phyloP scores from a whole-genome alignment of 805 yeast species.

The Teunomyces funiuensis region DNA sequence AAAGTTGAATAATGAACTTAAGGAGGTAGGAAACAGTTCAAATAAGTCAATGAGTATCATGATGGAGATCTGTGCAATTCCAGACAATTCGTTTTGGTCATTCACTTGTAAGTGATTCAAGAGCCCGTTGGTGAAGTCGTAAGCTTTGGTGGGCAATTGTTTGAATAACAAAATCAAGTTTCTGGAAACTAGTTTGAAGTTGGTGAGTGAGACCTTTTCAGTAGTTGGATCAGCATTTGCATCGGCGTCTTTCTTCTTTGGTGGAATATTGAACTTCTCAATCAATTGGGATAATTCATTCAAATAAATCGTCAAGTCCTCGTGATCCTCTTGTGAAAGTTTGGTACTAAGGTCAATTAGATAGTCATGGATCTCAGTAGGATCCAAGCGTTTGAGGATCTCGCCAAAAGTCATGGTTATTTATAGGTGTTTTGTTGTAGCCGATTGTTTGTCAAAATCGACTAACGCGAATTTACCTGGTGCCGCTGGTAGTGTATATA shows the following conservation, averaged over 20 bases:
- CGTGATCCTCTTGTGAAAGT: conserved; percentile 9
- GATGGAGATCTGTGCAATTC: conserved; percentile 23
- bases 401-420: conserved; percentile 6
- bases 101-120: conserved; percentile 25
- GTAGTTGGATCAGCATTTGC: not conserved
- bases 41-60: conserved; percentile 38
- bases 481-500: not conserved
- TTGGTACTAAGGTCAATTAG: conserved; percentile 21
- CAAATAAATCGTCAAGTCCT: conserved; percentile 13
- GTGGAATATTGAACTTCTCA: conserved; percentile 20
- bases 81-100: conserved; percentile 16
- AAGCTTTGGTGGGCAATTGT: conserved; percentile 32
- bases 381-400: conserved; percentile 14
- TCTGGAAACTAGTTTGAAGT: conserved; percentile 27
- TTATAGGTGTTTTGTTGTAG: not conserved
- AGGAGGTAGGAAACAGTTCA: conserved; percentile 36
- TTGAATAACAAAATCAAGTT: conserved; percentile 26
- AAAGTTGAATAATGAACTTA: conserved; percentile 35
- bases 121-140: conserved; percentile 38
- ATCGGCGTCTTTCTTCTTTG: conserved; percentile 8
- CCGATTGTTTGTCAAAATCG: not conserved
- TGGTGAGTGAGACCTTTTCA: conserved; percentile 5
- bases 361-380: conserved; percentile 19
- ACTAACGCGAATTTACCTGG: not conserved
- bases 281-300: conserved; percentile 27